Conservation (phyloP, 768 basidiomycete species). For the Coprinopsis cinerea region DNA sequence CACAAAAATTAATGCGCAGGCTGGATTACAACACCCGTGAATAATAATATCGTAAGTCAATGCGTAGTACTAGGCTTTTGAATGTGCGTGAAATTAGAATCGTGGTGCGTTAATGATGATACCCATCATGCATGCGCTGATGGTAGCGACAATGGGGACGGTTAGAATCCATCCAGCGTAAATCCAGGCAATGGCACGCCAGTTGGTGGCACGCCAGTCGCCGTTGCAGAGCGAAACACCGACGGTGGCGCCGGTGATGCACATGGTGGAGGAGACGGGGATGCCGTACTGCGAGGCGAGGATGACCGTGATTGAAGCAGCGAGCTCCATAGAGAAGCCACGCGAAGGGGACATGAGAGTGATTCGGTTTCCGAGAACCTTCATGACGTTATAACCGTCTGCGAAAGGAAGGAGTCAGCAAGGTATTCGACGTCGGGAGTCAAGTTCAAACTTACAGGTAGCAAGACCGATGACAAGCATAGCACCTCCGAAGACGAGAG, state of each 20-base stretch:
- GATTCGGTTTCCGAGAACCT: slow-evolving; percentile 23
- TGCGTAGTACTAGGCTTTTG: too few species aligned
- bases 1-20: too few species aligned
- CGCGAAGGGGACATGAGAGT: slow-evolving; percentile 24
- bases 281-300: slow-evolving; percentile 24
- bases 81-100: too few species aligned
- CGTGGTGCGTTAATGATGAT: too few species aligned
- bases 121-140: neutral
- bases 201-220: neutral
- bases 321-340: slow-evolving; percentile 24
- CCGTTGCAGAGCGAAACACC: slow-evolving; percentile 4
- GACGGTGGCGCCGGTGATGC: slow-evolving; percentile 16
- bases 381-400: slow-evolving; percentile 25
- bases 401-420: slow-evolving; percentile 9
- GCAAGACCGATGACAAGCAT: slow-evolving; percentile 22
- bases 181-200: slow-evolving; percentile 4
- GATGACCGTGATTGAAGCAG: slow-evolving; percentile 22
- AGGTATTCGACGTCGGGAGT: too few species aligned
- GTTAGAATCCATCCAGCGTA: neutral
- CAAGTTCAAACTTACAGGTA: slow-evolving; percentile 8
- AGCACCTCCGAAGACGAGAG: slow-evolving; percentile 20
- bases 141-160: slow-evolving; percentile 2
- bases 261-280: slow-evolving; percentile 24
- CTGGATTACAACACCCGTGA: too few species aligned
- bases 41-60: too few species aligned